phyloP scores from a whole-genome alignment of 371 early-diverging fungal species.

The Mucor indicus region DNA sequence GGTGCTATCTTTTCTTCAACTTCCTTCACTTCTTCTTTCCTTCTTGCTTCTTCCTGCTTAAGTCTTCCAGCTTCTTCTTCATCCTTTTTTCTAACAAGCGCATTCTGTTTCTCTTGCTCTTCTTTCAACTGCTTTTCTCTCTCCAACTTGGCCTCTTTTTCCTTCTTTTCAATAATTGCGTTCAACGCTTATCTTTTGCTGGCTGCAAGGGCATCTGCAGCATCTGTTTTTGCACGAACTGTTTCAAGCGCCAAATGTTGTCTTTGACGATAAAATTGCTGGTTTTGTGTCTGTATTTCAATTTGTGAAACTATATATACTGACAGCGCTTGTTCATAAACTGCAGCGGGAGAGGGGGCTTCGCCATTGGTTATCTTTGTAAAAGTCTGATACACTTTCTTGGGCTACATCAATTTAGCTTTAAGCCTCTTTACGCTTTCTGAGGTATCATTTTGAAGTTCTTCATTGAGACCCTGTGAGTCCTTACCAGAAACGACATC shows the following conservation, averaged over 20 bases:
- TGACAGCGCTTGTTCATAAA: background rate
- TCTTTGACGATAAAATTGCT: too few relatives aligned
- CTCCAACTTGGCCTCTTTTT: background rate
- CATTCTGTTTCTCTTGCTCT: background rate
- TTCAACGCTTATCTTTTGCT: background rate
- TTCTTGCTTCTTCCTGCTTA: background rate
- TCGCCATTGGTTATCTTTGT: constrained; percentile 26
- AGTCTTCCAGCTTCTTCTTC: background rate
- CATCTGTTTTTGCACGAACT: background rate
- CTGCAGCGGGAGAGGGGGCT: background rate
- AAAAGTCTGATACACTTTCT: constrained; percentile 23
- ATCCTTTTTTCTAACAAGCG: background rate
- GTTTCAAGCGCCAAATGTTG: background rate
- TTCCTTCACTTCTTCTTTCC: too few relatives aligned
- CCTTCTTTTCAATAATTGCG: too few relatives aligned
- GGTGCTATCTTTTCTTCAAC: too few relatives aligned
- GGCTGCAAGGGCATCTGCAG: constrained; percentile 1
- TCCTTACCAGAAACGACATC: too few relatives aligned
- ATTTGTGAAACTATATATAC: too few relatives aligned
- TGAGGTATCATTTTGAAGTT: too few relatives aligned
- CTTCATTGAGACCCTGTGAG: too few relatives aligned
- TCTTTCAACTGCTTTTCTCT: too few relatives aligned
- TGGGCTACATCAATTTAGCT: constrained; percentile 38
- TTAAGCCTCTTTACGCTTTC: too few relatives aligned
- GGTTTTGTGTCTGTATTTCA: background rate